Evolutionary conservation across 2,329 filamentous ascomycete genomes (phyloP).

Genomic region (Xylaria sp.): DNA sequence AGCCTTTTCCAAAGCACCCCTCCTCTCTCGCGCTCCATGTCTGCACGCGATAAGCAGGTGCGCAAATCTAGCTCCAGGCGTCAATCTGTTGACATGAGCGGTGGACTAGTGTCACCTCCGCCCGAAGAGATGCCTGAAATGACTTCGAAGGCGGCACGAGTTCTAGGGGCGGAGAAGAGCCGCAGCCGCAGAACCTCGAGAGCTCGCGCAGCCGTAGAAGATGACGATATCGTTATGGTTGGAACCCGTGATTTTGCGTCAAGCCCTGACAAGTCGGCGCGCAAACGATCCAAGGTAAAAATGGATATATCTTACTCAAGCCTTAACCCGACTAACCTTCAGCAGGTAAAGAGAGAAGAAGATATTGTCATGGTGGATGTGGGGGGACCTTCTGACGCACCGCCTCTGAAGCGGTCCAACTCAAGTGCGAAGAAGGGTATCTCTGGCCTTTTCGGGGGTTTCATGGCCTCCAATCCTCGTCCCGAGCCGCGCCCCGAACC

Average conservation of each 20-base stretch:
- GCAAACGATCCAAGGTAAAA: slow-evolving; percentile 52
- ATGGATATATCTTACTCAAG: slow-evolving; percentile 39
- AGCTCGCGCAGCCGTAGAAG: slow-evolving; percentile 47
- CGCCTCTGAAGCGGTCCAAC: slow-evolving; percentile 63
- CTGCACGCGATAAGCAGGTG: slow-evolving; percentile 67
- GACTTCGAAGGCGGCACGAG: slow-evolving; percentile 77
- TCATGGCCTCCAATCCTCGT: slow-evolving; percentile 53
- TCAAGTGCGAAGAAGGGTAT: slow-evolving; percentile 68
- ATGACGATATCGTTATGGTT: slow-evolving; percentile 59
- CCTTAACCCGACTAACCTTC: slow-evolving; percentile 25
- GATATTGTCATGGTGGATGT: slow-evolving; percentile 64
- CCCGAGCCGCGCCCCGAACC: slow-evolving; percentile 50
- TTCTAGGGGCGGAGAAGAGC: slow-evolving; percentile 65
- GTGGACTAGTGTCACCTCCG: slow-evolving; percentile 73
- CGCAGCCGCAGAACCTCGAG: slow-evolving; percentile 55
- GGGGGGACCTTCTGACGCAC: slow-evolving; percentile 52
- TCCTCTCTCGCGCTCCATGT: slow-evolving; percentile 70
- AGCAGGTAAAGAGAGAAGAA: slow-evolving; percentile 45
- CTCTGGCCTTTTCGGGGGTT: slow-evolving; percentile 66
- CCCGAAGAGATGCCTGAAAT: slow-evolving; percentile 70
- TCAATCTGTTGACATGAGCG: slow-evolving; percentile 68
- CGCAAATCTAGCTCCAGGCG: slow-evolving; percentile 68
- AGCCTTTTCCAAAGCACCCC: slow-evolving; percentile 73
- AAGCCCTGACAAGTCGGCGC: slow-evolving; percentile 54
- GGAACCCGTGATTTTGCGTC: slow-evolving; percentile 47